Base-by-base conservation (phyloP, 306 rosid genomes). In the Casuarina glauca region DNA sequence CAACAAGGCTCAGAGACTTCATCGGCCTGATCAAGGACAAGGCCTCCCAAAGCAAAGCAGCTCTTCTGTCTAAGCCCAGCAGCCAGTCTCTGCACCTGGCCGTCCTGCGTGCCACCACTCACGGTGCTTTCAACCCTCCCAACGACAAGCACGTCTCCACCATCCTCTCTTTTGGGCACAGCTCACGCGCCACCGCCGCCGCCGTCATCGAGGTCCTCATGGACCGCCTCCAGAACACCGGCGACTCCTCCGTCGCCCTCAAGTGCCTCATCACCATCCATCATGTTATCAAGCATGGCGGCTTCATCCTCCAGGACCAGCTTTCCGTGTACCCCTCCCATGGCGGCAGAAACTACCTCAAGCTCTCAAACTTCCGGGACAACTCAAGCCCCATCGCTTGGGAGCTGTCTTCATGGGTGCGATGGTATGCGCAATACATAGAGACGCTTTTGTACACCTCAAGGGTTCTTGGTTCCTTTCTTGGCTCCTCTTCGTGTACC, bases 321-420 rank as follows among this genome's bases (percentile, higher is more conserved):
- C 92, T 94, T 76, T 87, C 97, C 16, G 87, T 92, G 0, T 89
- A 78, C 74, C 97, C 98, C 32, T 41, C 84, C 41, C 1, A 76
- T 13, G 97, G 97, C 16, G 98, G 98, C 42, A 80, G 98, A 73
- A 94, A 94, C 83, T 90, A 92, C 90, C 98, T 94, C 4, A 92
- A 92, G 26, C 97, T 94, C 75, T 92, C 98, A n/a, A 82, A 89
- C 70, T 94, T 94, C 80, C 89, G 97, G 0, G 94, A 87, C 79
- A 73, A 16, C 48, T 79, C 82, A 6, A 74, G 70, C 52, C 87
- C 89, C 9, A 19, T 79, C 0, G 67, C 90, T 0, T 94, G 97
- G 98, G 87, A 90, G 45, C 93, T 92, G 44, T 92, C 97, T 0
- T 85, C 88, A 0, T 92, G 97, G 95, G 97, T 90, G 12, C 86